Conservation (phyloP, 1,284 basidiomycete species). For the Ceratobasidium theobromae region DNA sequence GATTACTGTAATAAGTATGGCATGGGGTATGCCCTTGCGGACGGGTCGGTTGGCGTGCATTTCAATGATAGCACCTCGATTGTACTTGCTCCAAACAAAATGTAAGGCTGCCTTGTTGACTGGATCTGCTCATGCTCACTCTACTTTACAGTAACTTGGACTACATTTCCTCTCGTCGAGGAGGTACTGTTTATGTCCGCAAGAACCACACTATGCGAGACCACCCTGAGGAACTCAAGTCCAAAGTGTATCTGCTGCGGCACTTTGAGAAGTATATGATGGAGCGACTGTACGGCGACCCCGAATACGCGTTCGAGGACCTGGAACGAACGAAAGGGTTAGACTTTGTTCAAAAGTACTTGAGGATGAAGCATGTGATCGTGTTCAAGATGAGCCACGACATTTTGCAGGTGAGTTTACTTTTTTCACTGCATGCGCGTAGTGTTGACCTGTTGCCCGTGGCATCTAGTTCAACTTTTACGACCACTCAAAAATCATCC, state of each 20-base stretch:
- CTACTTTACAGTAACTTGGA: constrained; percentile 71
- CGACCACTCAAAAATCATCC: constrained; percentile 93
- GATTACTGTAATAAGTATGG: constrained; percentile 99
- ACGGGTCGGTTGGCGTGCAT: constrained; percentile 92
- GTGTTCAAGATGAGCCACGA: constrained; percentile 96
- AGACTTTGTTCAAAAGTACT: constrained; percentile 94
- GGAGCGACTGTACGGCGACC: constrained; percentile 78
- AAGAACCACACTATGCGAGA: constrained; percentile 64
- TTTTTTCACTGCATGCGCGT: neutral
- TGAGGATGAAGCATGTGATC: constrained; percentile 95
- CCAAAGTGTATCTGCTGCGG: constrained; percentile 86
- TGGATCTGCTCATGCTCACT: neutral
- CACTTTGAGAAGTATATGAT: constrained; percentile 94
- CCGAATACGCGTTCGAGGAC: constrained; percentile 80
- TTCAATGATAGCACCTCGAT: constrained; percentile 94
- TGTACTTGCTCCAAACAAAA: constrained; percentile 79
- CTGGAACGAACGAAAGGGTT: constrained; percentile 70
- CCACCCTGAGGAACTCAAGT: constrained; percentile 76
- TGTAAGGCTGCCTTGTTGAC: constrained; percentile 53
- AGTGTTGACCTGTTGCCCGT: constrained; percentile 16
- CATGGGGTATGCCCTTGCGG: constrained; percentile 95
- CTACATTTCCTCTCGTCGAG: constrained; percentile 67
- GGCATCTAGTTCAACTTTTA: constrained; percentile 89
- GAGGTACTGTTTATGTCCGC: constrained; percentile 66
- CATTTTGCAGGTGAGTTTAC: constrained; percentile 72